Evolutionary conservation across 345 rosid genomes (phyloP).

Genomic region (Eutrema japonicum): DNA sequence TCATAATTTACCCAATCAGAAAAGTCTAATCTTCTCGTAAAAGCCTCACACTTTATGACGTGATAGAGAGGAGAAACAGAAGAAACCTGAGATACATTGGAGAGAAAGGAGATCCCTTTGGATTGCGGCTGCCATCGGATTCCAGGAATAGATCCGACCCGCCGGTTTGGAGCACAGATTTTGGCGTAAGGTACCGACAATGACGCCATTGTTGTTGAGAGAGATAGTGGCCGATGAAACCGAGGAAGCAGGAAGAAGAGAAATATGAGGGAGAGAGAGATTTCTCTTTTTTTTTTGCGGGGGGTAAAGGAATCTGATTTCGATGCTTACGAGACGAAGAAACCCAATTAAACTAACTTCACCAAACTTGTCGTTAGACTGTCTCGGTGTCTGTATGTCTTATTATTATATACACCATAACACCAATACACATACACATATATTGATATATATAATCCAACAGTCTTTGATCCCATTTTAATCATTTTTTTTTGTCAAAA

Average conservation of each 20-base stretch:
- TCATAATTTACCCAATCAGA: neutral
- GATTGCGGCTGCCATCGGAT: constrained; percentile 31
- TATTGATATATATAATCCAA: too few species aligned
- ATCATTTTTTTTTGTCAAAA: too few species aligned
- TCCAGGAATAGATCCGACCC: constrained; percentile 50
- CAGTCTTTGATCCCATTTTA: too few species aligned
- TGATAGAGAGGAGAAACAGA: neutral
- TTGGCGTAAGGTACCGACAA: constrained; percentile 67
- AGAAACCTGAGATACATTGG: constrained; percentile 55
- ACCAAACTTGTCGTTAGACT: constrained; percentile 28
- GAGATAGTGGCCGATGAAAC: constrained; percentile 35
- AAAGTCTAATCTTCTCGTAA: constrained; percentile 10
- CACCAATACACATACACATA: too few species aligned
- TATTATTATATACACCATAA: neutral
- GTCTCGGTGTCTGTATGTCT: constrained; percentile 1
- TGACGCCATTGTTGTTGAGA: constrained; percentile 61
- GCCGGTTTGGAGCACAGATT: constrained; percentile 49
- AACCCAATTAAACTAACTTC: constrained; percentile 25
- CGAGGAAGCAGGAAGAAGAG: constrained; percentile 35
- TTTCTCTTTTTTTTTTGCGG: neutral
- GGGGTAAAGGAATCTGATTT: constrained; percentile 26
- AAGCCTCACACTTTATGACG: constrained; percentile 22
- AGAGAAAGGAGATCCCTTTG: constrained; percentile 43
- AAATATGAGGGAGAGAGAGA: neutral
- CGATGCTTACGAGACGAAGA: constrained; percentile 46